A percentile compares a stretch with the other conserved stretches of the same genome.
These are phyloP conservation scores for Monosporascus sp. DNA, from an alignment of 2,329 filamentous ascomycete genomes.

Conservation along the genomic window DNA sequence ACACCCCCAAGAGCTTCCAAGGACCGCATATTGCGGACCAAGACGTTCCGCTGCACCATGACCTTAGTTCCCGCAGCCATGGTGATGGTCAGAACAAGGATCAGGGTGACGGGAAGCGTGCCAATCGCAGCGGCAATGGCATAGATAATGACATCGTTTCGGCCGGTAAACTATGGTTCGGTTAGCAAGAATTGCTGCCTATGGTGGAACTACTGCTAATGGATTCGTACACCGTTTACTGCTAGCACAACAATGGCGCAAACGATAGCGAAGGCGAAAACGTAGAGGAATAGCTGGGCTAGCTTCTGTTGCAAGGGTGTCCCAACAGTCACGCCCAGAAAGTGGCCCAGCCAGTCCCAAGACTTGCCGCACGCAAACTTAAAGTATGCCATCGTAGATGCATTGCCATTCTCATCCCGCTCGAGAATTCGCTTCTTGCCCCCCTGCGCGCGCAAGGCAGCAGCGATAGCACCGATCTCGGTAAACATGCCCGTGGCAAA, in stretches of 20 bases:
- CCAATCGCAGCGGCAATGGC: slow-evolving; percentile 44
- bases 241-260: slow-evolving; percentile 27
- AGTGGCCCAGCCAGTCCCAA: slow-evolving; percentile 31
- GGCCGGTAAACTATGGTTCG: slow-evolving; percentile 38
- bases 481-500: slow-evolving; percentile 68
- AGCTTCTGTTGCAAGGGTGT: slow-evolving; percentile 82
- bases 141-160: slow-evolving; percentile 52
- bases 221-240: too few species aligned
- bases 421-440: slow-evolving; percentile 17
- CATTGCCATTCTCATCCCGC: slow-evolving; percentile 43
- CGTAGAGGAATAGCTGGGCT: slow-evolving; percentile 75
- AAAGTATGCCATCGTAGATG: slow-evolving; percentile 39
- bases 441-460: slow-evolving; percentile 48
- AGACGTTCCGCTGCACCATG: slow-evolving; percentile 50
- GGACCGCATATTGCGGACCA: slow-evolving; percentile 55
- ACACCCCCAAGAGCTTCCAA: slow-evolving; percentile 64
- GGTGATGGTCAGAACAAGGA: slow-evolving; percentile 59
- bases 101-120: slow-evolving; percentile 50
- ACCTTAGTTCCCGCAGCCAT: slow-evolving; percentile 51
- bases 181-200: slow-evolving; percentile 44
- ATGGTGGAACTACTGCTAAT: too few species aligned
- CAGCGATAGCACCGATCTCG: slow-evolving; percentile 70
- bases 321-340: slow-evolving; percentile 59
- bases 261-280: slow-evolving; percentile 58
- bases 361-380: slow-evolving; percentile 35